A percentile compares a stretch with the other conserved stretches of the same genome.
Evolutionary conservation across 176 grass and related monocot genomes (phyloP).

Genomic region (Oryza coarctata): DNA sequence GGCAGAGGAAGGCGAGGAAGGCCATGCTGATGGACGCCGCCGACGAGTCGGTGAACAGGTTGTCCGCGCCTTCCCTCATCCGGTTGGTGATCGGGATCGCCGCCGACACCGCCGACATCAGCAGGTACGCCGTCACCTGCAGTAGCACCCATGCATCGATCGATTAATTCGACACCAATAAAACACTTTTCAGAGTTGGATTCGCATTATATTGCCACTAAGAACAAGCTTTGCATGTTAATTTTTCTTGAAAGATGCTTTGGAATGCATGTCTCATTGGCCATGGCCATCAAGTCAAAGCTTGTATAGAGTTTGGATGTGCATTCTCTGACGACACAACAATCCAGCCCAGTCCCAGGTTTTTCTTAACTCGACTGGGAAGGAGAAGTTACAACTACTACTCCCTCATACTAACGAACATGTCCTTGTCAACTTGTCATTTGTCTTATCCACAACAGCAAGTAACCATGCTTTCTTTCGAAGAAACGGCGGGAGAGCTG

Average conservation of each 20-base stretch:
- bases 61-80: slow-evolving; percentile 67
- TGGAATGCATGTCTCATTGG: too few relatives aligned
- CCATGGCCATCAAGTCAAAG: not conserved
- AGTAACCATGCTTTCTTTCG: too few relatives aligned
- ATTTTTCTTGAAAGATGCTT: too few relatives aligned
- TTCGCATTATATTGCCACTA: too few relatives aligned
- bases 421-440: not conserved
- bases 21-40: slow-evolving; percentile 91
- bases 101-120: slow-evolving; percentile 77
- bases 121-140: slow-evolving; percentile 74
- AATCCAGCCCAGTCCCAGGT: too few relatives aligned
- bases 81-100: slow-evolving; percentile 83
- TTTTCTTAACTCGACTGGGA: not conserved
- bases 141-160: too few relatives aligned
- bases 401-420: too few relatives aligned
- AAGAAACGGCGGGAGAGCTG: too few relatives aligned
- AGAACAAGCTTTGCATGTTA: too few relatives aligned
- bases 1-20: slow-evolving; percentile 78
- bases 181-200: not conserved
- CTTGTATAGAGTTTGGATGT: too few relatives aligned
- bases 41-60: slow-evolving; percentile 81
- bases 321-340: too few relatives aligned
- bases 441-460: not conserved
- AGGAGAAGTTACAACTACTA: not conserved
- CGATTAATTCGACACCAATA: too few relatives aligned